Conservation (phyloP, 2,329 filamentous ascomycete genomes). For the Tolypocladium pustulatum region DNA sequence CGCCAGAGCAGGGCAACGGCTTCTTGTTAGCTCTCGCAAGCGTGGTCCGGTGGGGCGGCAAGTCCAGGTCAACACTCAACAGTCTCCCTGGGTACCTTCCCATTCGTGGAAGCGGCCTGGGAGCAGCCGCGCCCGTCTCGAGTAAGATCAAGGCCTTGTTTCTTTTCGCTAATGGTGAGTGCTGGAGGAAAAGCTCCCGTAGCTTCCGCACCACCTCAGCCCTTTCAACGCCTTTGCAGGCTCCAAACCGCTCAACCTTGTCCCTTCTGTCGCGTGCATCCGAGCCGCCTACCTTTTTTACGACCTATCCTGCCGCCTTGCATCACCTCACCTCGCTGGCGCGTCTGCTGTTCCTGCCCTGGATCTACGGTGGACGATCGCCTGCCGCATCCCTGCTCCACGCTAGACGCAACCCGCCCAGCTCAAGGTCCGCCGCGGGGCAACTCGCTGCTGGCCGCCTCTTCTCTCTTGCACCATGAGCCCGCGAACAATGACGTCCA, state of each 20-base stretch:
- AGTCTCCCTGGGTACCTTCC: background rate
- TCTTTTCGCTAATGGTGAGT: background rate
- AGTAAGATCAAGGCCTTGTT: background rate
- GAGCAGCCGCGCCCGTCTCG: background rate
- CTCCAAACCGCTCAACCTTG: background rate
- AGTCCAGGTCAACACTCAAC: background rate
- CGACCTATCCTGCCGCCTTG: background rate
- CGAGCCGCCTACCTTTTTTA: no score
- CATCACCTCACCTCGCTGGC: background rate
- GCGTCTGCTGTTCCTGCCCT: background rate
- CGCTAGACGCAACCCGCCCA: background rate
- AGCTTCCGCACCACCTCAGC: background rate
- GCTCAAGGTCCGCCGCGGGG: conserved; percentile 8
- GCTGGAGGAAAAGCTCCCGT: background rate
- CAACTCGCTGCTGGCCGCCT: conserved; percentile 7
- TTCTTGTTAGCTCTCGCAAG: background rate
- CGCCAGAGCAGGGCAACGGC: background rate
- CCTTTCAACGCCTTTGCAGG: background rate
- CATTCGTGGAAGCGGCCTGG: background rate
- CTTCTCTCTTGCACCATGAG: conserved; percentile 36
- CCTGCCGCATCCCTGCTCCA: background rate
- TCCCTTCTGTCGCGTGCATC: background rate
- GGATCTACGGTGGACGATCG: background rate
- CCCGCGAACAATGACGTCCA: conserved; percentile 52
- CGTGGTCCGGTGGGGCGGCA: background rate